Conservation (phyloP, 352 stramenopile genomes). For the Nothophytophthora sp. region DNA sequence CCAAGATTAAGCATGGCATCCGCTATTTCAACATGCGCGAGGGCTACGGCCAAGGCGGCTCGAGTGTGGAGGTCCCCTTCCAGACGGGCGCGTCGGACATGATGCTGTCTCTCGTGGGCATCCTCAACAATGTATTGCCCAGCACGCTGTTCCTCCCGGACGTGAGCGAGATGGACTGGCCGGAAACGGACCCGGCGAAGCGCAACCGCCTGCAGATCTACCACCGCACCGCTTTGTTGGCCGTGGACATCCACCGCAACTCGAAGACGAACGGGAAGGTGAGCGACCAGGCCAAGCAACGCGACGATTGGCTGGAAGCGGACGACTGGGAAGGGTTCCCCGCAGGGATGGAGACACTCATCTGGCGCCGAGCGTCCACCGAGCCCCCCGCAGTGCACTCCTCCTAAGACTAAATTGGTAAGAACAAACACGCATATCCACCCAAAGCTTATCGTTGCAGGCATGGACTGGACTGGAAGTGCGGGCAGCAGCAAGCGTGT, state of each 20-base stretch:
- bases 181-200: conserved; percentile 28
- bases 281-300: conserved; percentile 1
- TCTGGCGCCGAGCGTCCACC: conserved; percentile 13
- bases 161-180: conserved; percentile 17
- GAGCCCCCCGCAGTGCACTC: conserved; percentile 8
- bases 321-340: conserved; percentile 11
- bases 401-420: not conserved
- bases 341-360: conserved; percentile 20
- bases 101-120: conserved; percentile 47
- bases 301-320: conserved; percentile 10
- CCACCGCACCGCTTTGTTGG: conserved; percentile 41
- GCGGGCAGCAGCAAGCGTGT: too few species aligned
- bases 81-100: conserved; percentile 52
- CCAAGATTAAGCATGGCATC: conserved; percentile 50
- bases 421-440: conserved; percentile 4
- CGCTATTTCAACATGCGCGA: conserved; percentile 69
- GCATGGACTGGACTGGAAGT: too few species aligned
- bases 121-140: conserved; percentile 59
- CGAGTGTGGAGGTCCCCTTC: conserved; percentile 37
- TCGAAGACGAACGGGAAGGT: conserved; percentile 42
- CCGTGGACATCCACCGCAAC: conserved; percentile 50
- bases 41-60: conserved; percentile 37
- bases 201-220: conserved; percentile 47
- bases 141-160: conserved; percentile 40
- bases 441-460: too few species aligned